Evolutionary conservation across 768 basidiomycete species (phyloP).

Genomic region (Calocybe indica): DNA sequence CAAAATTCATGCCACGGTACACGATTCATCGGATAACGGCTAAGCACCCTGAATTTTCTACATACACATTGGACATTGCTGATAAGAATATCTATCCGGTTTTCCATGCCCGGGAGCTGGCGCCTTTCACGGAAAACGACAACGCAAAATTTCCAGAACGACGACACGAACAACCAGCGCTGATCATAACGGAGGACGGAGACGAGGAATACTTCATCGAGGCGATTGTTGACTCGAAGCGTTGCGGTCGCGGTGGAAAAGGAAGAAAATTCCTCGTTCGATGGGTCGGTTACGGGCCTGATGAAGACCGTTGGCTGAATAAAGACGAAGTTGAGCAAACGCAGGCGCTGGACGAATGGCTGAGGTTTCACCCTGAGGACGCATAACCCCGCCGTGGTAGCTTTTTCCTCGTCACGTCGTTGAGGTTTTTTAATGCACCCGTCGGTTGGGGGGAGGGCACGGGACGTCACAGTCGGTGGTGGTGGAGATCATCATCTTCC

Average conservation of each 20-base stretch:
- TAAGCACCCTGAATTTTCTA: constrained; percentile 12
- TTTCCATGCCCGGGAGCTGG: background rate
- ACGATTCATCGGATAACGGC: constrained; percentile 16
- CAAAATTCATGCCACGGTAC: constrained; percentile 31
- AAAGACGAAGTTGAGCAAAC: constrained; percentile 12
- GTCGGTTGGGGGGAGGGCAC: background rate
- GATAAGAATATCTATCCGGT: background rate
- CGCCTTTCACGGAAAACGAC: background rate
- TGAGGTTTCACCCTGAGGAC: background rate
- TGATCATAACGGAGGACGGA: background rate
- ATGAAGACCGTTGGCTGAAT: background rate
- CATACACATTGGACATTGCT: constrained; percentile 13
- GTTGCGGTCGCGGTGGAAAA: constrained; percentile 7
- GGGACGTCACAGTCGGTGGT: too few relatives aligned
- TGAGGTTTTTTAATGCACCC: background rate
- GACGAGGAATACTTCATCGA: background rate
- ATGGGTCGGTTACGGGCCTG: constrained; percentile 18
- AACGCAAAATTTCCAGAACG: background rate
- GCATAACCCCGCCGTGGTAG: background rate
- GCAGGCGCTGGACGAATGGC: constrained; percentile 12
- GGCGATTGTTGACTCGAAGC: background rate
- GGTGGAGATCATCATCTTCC: too few relatives aligned
- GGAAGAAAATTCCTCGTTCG: constrained; percentile 9
- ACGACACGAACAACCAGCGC: background rate
- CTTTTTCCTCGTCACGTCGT: background rate